phyloP scores from a whole-genome alignment of 2,329 filamentous ascomycete genomes.

The Fusarium incarnatum region DNA sequence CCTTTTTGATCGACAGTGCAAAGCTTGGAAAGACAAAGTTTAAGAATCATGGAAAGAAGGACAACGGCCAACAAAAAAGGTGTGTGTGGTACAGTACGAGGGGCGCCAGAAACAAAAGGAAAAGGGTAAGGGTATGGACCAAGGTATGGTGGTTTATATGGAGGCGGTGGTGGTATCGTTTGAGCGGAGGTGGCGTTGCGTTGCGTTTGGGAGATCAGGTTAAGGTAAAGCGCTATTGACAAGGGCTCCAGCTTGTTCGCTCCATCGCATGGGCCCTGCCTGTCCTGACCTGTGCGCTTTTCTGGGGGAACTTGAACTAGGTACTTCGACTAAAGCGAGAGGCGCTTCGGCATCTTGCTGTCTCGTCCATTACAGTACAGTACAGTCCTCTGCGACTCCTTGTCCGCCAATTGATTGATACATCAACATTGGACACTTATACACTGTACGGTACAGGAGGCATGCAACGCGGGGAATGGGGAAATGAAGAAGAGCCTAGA shows the following conservation, averaged over 20 bases:
- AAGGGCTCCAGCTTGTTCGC: slow-evolving; percentile 7
- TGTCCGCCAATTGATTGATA: slow-evolving; percentile 17
- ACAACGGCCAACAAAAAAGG: slow-evolving; percentile 18
- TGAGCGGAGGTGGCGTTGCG: slow-evolving; percentile 45
- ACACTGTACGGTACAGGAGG: slow-evolving; percentile 14
- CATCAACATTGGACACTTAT: not conserved
- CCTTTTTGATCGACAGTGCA: slow-evolving; percentile 6
- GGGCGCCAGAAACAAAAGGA: slow-evolving; percentile 14
- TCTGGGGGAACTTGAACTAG: not conserved
- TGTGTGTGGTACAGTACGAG: slow-evolving; percentile 26
- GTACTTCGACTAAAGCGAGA: not conserved
- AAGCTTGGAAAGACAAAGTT: slow-evolving; percentile 11
- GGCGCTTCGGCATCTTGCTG: slow-evolving; percentile 13
- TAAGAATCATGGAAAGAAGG: slow-evolving; percentile 1
- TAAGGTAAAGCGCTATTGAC: slow-evolving; percentile 40
- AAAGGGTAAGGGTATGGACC: not conserved
- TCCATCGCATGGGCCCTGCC: slow-evolving; percentile 4
- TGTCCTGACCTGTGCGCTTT: slow-evolving; percentile 1
- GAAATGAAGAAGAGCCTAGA: slow-evolving; percentile 16
- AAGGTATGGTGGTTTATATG: slow-evolving; percentile 24
- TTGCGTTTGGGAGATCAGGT: slow-evolving; percentile 30
- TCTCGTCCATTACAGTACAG: slow-evolving; percentile 3
- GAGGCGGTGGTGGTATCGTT: slow-evolving; percentile 39
- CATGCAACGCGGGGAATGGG: slow-evolving; percentile 35
- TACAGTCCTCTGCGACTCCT: slow-evolving; percentile 19